Conservation (phyloP, 2,329 filamentous ascomycete genomes). For the Xylariales sp. region DNA sequence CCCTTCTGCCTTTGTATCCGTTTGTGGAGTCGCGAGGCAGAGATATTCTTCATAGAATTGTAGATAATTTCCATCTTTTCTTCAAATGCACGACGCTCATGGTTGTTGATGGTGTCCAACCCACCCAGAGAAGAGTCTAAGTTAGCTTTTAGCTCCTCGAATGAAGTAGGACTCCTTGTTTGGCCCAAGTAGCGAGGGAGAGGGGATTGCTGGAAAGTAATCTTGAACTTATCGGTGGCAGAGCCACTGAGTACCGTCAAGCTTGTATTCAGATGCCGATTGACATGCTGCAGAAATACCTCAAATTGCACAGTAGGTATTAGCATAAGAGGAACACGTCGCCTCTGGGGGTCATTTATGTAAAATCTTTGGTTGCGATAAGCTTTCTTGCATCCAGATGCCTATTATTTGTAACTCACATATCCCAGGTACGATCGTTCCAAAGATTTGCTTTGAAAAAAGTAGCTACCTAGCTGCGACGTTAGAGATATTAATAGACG, state of each 20-base stretch:
- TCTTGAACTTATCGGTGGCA: constrained; percentile 50
- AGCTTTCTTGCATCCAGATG: neutral
- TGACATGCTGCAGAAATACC: constrained; percentile 60
- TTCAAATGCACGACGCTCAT: constrained; percentile 50
- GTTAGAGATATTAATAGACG: neutral
- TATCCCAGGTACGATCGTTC: constrained; percentile 63
- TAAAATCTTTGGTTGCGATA: constrained; percentile 55
- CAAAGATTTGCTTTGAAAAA: constrained; percentile 57
- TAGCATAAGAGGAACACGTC: constrained; percentile 54
- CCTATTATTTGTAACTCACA: constrained; percentile 51
- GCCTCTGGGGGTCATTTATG: constrained; percentile 7
- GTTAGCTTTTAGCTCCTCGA: constrained; percentile 29
- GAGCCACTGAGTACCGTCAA: constrained; percentile 55
- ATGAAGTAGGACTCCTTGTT: constrained; percentile 37
- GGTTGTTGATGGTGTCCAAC: constrained; percentile 30
- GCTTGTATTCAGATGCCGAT: constrained; percentile 46
- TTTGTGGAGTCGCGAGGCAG: constrained; percentile 40
- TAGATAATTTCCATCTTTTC: constrained; percentile 48
- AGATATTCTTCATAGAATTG: constrained; percentile 41
- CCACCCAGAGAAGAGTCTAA: constrained; percentile 22
- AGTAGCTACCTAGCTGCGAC: constrained; percentile 28
- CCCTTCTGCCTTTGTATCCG: constrained; percentile 44
- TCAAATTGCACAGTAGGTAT: constrained; percentile 64
- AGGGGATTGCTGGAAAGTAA: constrained; percentile 56
- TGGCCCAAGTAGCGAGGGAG: constrained; percentile 62